Base-by-base conservation (phyloP, 2,329 filamentous ascomycete genomes). In the Scedosporium apiospermum region DNA sequence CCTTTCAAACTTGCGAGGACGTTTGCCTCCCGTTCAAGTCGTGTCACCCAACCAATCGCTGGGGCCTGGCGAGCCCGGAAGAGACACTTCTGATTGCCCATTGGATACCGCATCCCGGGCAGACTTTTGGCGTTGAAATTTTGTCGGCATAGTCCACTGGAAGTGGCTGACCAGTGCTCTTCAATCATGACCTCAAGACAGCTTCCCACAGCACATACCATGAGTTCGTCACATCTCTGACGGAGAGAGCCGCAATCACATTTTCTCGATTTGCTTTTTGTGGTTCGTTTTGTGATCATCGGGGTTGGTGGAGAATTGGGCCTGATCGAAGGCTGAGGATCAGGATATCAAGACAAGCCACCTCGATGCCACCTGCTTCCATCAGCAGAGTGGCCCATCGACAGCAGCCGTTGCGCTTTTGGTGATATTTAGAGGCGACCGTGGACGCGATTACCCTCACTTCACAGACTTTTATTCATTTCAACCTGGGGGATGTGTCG, bases 181-280 rank as follows among this genome's bases (percentile, higher is more conserved):
- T 65, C 66, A 66, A 67, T 66, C 66, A 67, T 41, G 10, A 27
- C 21, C 41, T 63, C 57, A 46, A 57, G 60, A 44, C 38, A 26
- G 60, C 60, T 63, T 61, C 44, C 38, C 61, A 61, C 63, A 64
- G 66, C 65, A 65, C 64, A 60, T 61, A 44, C 63, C 65, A 66
- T 57, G 58, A 60, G 66, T 67, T 67, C 66, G 63, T 67, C 66
- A 64, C 65, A 63, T 62, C 57, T 59, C 26, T 61, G 38, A 58
- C 61, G 63, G 59, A 61, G 57, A 51, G 59, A 63, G 65, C 62
- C 63, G 65, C 62, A 63, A 63, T 62, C 59, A 64, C 62, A 51
- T 53, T 60, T 51, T 34, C 27, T 49, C n/a, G n/a, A 26, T 53
- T 55, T 55, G 51, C 51, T 55, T 55, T 55, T 55, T 23, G 23